Evolutionary conservation across 2,329 filamentous ascomycete species (phyloP), one percentile per base, ranked within the genome.

Genomic region (Coniosporium tulheliwenetii): DNA sequence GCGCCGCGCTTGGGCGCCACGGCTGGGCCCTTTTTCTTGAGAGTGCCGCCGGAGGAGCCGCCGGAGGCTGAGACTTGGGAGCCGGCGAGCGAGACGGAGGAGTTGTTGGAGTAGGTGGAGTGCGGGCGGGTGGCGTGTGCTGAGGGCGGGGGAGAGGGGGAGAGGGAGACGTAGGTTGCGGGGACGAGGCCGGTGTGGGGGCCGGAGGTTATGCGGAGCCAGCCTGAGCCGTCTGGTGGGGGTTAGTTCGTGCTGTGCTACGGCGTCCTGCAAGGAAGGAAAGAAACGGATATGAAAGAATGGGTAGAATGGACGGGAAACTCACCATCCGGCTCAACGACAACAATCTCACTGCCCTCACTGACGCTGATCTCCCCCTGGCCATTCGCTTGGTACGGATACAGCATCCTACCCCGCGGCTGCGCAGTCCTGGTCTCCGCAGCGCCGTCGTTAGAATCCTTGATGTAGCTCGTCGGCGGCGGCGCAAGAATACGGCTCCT

Each of bases 1-100:
- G 86, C 87, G 10, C 87, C 87, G 8, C 87, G 77, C 49, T 80
- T 80, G 3, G 91, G 91, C 10, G 91, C 91, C 4, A 98, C 91
- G 0, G 81, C 86, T 0, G 87, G 87, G 0, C 87, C 87, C 58
- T 93, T 86, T 62, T 93, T 93, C 66, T 87, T 93, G 33, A 58
- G 53, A 3, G 64, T 61, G 30, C 52, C 38, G 19, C 48, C 45
- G 5, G 52, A 55, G 14, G 66, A 61, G 43, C 69, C 73, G 40
- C 67, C 69, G 1, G 69, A 65, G 9, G 85, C 64, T 0, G 81
- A 86, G 4, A 77, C 77, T 3, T 77, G 77, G 8, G 82, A 87
- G 48, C 45, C 50, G 13, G 55, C 54, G 5, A 50, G 51, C 13
- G 53, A 49, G n/a, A 77, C 85, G 4, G 86, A 93, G 53, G 85